phyloP scores from a whole-genome alignment of 2,329 filamentous ascomycete genomes.

The Cladosporium cucumerinum region DNA sequence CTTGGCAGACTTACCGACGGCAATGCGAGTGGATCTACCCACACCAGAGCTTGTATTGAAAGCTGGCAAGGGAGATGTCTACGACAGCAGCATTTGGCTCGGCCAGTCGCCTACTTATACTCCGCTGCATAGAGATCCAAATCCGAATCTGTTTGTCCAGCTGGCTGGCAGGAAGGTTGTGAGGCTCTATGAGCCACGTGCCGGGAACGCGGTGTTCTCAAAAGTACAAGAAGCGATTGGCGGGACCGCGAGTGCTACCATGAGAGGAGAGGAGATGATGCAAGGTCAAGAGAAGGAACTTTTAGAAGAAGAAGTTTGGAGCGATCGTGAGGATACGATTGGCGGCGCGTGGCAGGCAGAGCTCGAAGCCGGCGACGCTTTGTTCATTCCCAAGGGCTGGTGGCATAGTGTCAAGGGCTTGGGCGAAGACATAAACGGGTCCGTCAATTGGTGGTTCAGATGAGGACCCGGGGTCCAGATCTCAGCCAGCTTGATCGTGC shows the following conservation, averaged over 20 bases:
- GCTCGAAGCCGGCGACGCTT: constrained; percentile 63
- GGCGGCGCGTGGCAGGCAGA: constrained; percentile 30
- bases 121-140: constrained; percentile 87
- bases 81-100: constrained; percentile 83
- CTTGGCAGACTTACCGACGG: constrained; percentile 63
- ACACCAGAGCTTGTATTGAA: constrained; percentile 60
- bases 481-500: neutral
- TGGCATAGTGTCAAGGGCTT: constrained; percentile 78
- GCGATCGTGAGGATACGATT: constrained; percentile 24
- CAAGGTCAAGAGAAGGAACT: constrained; percentile 65
- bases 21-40: constrained; percentile 64
- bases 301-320: constrained; percentile 72
- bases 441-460: constrained; percentile 79
- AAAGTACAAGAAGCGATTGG: constrained; percentile 43
- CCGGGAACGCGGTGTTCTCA: constrained; percentile 64
- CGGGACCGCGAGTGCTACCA: constrained; percentile 41
- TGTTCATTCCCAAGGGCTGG: constrained; percentile 81
- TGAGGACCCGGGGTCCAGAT: constrained; percentile 36
- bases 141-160: constrained; percentile 89
- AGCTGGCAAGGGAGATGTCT: constrained; percentile 77
- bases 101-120: constrained; percentile 84
- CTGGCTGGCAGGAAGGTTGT: constrained; percentile 69
- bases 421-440: constrained; percentile 56
- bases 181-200: constrained; percentile 63
- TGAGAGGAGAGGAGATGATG: constrained; percentile 91